phyloP scores from a whole-genome alignment of 257 asterid species.

The Lavandula angustifolia region DNA sequence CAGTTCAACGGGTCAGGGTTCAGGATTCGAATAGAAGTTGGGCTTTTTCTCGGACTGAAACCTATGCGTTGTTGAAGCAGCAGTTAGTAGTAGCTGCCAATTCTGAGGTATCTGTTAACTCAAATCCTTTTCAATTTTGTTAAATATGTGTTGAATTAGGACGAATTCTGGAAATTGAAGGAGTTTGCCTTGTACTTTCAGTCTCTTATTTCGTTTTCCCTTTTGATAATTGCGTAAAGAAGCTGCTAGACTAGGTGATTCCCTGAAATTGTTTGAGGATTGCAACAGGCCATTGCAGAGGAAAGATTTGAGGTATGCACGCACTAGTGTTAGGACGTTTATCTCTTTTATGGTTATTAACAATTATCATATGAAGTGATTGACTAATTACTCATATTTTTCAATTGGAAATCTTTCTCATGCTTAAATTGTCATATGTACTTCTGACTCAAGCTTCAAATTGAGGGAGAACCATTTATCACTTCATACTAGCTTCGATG shows the following conservation, averaged over 20 bases:
- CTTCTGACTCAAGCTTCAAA: background rate
- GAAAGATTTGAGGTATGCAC: conserved; percentile 68
- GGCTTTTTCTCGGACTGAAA: conserved; percentile 53
- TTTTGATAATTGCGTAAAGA: conserved; percentile 34
- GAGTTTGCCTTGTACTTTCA: background rate
- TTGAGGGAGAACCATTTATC: background rate
- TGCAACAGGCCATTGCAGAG: conserved; percentile 75
- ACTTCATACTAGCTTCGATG: background rate
- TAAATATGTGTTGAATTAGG: background rate
- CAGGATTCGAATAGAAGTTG: conserved; percentile 38
- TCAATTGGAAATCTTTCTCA: background rate
- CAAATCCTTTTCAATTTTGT: background rate
- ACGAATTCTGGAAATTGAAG: background rate
- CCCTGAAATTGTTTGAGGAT: conserved; percentile 71
- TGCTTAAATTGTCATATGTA: background rate
- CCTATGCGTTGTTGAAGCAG: conserved; percentile 68
- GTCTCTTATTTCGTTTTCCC: background rate
- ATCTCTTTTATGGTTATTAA: background rate
- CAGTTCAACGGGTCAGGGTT: conserved; percentile 40
- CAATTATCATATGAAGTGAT: background rate
- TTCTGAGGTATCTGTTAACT: conserved; percentile 51
- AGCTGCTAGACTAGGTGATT: conserved; percentile 89
- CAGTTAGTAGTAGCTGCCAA: conserved; percentile 73
- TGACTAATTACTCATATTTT: background rate
- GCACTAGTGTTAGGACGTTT: conserved; percentile 30